Evolutionary conservation across 352 stramenopile species (phyloP).

Genomic region (Pythium sukuiense): DNA sequence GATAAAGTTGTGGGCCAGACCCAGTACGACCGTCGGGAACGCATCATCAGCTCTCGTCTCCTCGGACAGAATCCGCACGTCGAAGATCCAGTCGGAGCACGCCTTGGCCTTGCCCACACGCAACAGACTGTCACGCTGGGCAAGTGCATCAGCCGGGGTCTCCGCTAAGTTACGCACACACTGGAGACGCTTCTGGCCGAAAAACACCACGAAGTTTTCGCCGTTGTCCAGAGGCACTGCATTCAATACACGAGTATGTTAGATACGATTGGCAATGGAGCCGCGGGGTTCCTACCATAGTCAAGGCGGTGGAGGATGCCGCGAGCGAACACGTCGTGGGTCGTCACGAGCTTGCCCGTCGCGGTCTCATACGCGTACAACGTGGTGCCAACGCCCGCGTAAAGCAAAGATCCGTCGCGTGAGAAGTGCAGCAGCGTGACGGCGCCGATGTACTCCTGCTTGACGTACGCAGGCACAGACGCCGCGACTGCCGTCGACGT

Average conservation of each 20-base stretch:
- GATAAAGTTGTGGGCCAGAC: constrained; percentile 83
- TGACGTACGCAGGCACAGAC: constrained; percentile 29
- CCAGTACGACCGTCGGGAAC: constrained; percentile 54
- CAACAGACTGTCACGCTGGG: constrained; percentile 19
- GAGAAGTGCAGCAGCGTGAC: constrained; percentile 84
- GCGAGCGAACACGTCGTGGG: constrained; percentile 48
- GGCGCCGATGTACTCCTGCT: constrained; percentile 79
- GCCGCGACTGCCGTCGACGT: not conserved
- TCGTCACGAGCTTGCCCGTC: constrained; percentile 44
- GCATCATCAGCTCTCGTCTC: not conserved
- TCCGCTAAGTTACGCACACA: constrained; percentile 57
- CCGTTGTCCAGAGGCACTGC: constrained; percentile 9
- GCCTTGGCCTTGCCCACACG: constrained; percentile 52
- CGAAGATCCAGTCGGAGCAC: constrained; percentile 86
- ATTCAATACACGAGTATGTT: not conserved
- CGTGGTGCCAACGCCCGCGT: constrained; percentile 63
- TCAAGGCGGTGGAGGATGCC: constrained; percentile 81
- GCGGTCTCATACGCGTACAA: constrained; percentile 66
- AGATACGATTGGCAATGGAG: not conserved
- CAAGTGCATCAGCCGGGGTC: constrained; percentile 24
- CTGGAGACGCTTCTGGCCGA: constrained; percentile 76
- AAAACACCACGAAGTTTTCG: constrained; percentile 53
- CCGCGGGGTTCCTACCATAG: constrained; percentile 29
- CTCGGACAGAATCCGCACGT: constrained; percentile 64
- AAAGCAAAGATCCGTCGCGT: constrained; percentile 61